A percentile compares a stretch with the other conserved stretches of the same genome.
Conservation (phyloP, 257 asterid species). For the Rehmannia glutinosa region DNA sequence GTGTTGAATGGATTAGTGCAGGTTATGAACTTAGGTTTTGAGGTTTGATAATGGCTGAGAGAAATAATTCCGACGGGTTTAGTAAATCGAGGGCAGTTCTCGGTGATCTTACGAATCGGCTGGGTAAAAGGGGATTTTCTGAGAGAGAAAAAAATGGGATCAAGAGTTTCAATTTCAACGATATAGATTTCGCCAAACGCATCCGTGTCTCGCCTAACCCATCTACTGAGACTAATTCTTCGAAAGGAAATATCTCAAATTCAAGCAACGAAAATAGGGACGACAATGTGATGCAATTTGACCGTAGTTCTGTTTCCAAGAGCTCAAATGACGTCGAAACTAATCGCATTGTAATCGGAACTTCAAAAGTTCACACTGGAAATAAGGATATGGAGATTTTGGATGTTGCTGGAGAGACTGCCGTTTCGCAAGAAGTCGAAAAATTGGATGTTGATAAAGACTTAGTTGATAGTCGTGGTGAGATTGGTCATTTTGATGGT, state of each 20-base stretch:
- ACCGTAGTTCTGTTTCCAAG: slow-evolving; percentile 13
- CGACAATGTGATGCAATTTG: slow-evolving; percentile 10
- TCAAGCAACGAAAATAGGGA: slow-evolving; percentile 22
- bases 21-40: background rate
- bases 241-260: slow-evolving; percentile 42
- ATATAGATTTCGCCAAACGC: slow-evolving; percentile 30
- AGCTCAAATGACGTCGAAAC: slow-evolving; percentile 15
- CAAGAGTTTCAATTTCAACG: slow-evolving; percentile 19
- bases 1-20: background rate
- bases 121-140: slow-evolving; percentile 41
- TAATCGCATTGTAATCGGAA: background rate
- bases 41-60: slow-evolving; percentile 39
- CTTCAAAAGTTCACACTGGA: background rate
- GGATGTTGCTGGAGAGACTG: no score
- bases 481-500: background rate
- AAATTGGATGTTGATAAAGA: no score
- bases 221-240: slow-evolving; percentile 39
- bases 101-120: slow-evolving; percentile 61
- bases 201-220: slow-evolving; percentile 32
- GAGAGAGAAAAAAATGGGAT: slow-evolving; percentile 26
- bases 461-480: no score
- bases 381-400: background rate
- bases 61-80: slow-evolving; percentile 28
- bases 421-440: no score
- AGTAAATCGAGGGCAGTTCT: slow-evolving; percentile 31